Evolutionary conservation across 2,329 filamentous ascomycete species (phyloP), one percentile per base, ranked within the genome.

Genomic region (Epicoccum sorghinum): DNA sequence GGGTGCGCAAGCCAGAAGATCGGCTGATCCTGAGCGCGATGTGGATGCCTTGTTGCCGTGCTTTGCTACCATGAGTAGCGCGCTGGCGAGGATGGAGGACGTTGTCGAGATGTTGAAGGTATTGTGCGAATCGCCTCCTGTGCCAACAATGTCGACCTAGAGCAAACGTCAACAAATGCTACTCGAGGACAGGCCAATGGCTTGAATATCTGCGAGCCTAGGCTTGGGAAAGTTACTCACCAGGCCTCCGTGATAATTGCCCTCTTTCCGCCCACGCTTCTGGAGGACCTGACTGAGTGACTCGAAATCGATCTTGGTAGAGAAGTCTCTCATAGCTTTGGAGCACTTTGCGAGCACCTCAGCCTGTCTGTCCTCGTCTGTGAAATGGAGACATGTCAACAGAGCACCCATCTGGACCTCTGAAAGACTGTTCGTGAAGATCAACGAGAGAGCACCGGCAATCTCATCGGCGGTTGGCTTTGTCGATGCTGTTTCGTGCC

Each of bases 41-140:
- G 95, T 98, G 49, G 92, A 95, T 37, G 95, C 93, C 63, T 89
- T 88, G 80, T 99, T 99, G 61, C 95, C 95, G 78, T 99, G 95
- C 79, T 99, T 99, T 62, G 90, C 91, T 52, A 96, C 83, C 67
- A 96, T 83, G 32, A 99, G 84, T 25, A 96, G 80, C 4, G 92
- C 87, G 5, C 92, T 96, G 41, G 91, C 91, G 43, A 99, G 81
- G 70, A 99, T 97, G 14, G 92, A 96, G 2, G 95, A 86, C 6
- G 95, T 96, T 4, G 95, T 99, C 65, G 89, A 95, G 73, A 99
- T 93, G 76, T 99, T 99, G 86, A 96, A 99, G 30, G 95, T 99
- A 75, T 96, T 91, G 82, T 98, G 93, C 18, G 89, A 89, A 79
- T 99, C 95, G 70, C 95, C 95, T 62, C 95, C 95, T 7, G 95